Evolutionary conservation across 108 stramenopile species (phyloP), one percentile per base, ranked within the genome.

Genomic region (Fistulifera pelliculosa): DNA sequence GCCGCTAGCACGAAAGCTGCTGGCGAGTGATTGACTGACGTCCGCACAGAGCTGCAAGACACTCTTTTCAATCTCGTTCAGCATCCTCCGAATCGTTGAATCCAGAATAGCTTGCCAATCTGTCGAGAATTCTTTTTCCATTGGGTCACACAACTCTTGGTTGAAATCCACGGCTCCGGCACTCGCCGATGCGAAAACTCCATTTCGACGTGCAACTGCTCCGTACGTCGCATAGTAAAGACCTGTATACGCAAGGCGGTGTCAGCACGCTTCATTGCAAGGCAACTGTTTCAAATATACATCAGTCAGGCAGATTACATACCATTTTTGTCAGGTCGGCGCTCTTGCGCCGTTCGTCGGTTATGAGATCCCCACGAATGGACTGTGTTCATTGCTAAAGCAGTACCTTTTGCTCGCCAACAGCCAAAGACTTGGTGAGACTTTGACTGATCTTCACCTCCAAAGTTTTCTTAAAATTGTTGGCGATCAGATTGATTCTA

Each of bases 71-170:
- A 57, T 50, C 8, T 58, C 62, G 3, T 25, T 40, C n/a, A 64
- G 21, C 4, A 68, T 41, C 11, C 38, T 50, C 1, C 43, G 55
- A 17, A 69, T 40, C 2, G 57, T 45, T 0, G 56, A 49, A 43
- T 73, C 67, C 14, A 73, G 38, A 12, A 68, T 53, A 26, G 62
- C 28, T 43, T 73, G 67, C 72, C 72, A 73, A n/a, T 68, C 68
- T 0, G 56, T 52, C 3, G 58, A 39, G 41, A 65, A 69, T 35
- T 68, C 67, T 23, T 64, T 59, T 31, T 73, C 72, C 72, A 73
- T 69, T 0, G 72, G 72, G 41, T 64, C 72, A 27, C 63, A 71
- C 1, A 73, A 41, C 41, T 73, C 66, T 21, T 63, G 62, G 25
- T 73, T 73, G 19, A 73, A 48, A 51, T 73, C 68, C 1, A 73